These are phyloP conservation scores for Citrus unshiu DNA, from an alignment of 345 rosid genomes.

Conservation along the genomic window DNA sequence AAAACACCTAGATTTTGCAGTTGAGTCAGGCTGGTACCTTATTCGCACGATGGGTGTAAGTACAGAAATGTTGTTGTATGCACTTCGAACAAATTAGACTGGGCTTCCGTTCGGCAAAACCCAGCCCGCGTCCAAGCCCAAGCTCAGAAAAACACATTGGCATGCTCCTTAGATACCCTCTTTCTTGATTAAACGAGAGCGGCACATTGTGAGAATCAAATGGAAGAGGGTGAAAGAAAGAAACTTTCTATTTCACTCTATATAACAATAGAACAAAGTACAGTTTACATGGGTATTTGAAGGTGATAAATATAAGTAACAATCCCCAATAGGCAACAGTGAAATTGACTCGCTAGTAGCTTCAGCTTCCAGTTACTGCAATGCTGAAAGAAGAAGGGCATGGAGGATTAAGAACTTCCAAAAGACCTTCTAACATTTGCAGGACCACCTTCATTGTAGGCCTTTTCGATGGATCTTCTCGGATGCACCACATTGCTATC, in stretches of 20 bases:
- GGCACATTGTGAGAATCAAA: too few species aligned
- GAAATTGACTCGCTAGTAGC: neutral
- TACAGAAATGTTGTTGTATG: too few species aligned
- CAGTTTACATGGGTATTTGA: too few species aligned
- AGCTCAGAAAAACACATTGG: neutral
- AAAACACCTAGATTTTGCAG: too few species aligned
- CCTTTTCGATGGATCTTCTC: slow-evolving; percentile 24
- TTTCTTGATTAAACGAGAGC: too few species aligned
- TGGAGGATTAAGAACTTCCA: slow-evolving; percentile 16
- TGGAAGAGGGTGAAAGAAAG: too few species aligned
- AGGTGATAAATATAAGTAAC: too few species aligned
- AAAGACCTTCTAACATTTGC: slow-evolving; percentile 23
- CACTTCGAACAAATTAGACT: neutral
- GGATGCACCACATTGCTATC: slow-evolving; percentile 25
- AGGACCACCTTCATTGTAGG: slow-evolving; percentile 23
- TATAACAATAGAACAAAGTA: too few species aligned
- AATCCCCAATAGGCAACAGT: too few species aligned
- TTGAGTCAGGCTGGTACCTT: neutral
- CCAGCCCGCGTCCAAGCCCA: neutral
- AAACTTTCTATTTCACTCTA: too few species aligned
- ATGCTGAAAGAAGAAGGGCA: neutral
- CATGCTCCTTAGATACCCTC: neutral
- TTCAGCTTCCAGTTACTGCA: neutral
- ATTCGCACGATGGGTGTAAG: too few species aligned
- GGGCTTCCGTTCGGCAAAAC: neutral